These are phyloP conservation scores for Lanzia echinophila DNA, from an alignment of 2,329 filamentous ascomycete species.

Conservation along the genomic window DNA sequence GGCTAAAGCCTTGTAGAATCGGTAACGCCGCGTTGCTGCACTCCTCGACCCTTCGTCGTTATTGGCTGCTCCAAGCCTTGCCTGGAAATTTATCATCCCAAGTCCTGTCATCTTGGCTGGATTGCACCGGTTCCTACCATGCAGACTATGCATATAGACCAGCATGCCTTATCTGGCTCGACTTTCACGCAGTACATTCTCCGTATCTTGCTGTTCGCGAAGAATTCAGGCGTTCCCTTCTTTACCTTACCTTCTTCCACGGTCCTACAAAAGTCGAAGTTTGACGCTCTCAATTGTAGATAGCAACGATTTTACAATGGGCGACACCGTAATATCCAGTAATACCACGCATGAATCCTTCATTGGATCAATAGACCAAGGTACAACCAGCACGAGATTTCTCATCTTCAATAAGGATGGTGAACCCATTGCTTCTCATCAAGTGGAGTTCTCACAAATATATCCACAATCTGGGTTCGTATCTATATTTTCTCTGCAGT, in stretches of 20 bases:
- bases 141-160: neutral
- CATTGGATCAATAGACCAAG: conserved; percentile 73
- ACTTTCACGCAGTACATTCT: neutral
- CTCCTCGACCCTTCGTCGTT: too few species aligned
- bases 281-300: neutral
- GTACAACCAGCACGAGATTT: conserved; percentile 72
- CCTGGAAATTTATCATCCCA: too few species aligned
- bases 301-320: conserved; percentile 8
- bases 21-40: too few species aligned
- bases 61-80: too few species aligned
- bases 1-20: too few species aligned
- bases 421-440: conserved; percentile 64
- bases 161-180: neutral
- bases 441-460: conserved; percentile 68
- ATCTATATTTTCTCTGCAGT: neutral
- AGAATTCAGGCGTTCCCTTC: neutral
- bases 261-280: conserved; percentile 1
- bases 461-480: conserved; percentile 69
- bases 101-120: neutral
- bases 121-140: neutral
- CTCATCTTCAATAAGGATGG: conserved; percentile 69
- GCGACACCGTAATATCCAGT: conserved; percentile 3
- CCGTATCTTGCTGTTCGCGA: neutral
- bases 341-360: conserved; percentile 42
- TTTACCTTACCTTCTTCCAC: neutral